phyloP scores from a whole-genome alignment of 192 early-diverging fungal genomes.

The Podila minutissima region DNA sequence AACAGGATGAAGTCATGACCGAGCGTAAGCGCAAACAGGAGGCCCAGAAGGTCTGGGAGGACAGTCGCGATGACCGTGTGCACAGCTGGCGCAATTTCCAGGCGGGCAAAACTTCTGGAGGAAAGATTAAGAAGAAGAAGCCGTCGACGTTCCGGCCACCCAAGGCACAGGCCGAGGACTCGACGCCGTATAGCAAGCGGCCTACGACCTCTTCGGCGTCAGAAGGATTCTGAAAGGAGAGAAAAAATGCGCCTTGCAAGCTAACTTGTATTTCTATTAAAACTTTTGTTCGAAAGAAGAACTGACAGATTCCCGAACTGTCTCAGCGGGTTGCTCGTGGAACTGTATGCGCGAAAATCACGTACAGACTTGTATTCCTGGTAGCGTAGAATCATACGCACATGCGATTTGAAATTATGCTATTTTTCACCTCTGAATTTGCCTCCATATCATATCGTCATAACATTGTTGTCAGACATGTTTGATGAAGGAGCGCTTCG shows the following conservation, averaged over 20 bases:
- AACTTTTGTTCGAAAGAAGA: no score
- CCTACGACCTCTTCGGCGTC: slow-evolving; percentile 47
- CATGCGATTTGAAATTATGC: no score
- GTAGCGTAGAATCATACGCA: no score
- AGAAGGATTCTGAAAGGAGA: slow-evolving; percentile 25
- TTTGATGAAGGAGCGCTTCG: no score
- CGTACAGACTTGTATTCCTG: no score
- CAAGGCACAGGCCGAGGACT: slow-evolving; percentile 49
- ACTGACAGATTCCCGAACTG: no score
- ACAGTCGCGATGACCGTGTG: slow-evolving; percentile 63
- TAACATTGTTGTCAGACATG: no score
- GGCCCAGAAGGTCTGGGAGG: slow-evolving; percentile 68
- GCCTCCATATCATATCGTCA: no score
- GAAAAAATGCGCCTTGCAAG: not conserved
- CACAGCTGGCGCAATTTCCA: slow-evolving; percentile 71
- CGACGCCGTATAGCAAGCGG: slow-evolving; percentile 48
- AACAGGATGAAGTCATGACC: slow-evolving; percentile 60
- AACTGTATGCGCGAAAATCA: no score
- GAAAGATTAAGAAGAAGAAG: slow-evolving; percentile 62
- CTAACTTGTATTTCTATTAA: no score
- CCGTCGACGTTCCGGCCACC: slow-evolving; percentile 53
- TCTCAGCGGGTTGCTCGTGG: no score
- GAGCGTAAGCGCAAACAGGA: slow-evolving; percentile 66
- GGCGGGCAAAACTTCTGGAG: slow-evolving; percentile 52
- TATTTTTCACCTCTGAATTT: no score